Percentiles rank a stretch among this genome's conserved stretches.
Evolutionary conservation across 345 rosid species (phyloP).

Genomic region (Reutealis trisperma): DNA sequence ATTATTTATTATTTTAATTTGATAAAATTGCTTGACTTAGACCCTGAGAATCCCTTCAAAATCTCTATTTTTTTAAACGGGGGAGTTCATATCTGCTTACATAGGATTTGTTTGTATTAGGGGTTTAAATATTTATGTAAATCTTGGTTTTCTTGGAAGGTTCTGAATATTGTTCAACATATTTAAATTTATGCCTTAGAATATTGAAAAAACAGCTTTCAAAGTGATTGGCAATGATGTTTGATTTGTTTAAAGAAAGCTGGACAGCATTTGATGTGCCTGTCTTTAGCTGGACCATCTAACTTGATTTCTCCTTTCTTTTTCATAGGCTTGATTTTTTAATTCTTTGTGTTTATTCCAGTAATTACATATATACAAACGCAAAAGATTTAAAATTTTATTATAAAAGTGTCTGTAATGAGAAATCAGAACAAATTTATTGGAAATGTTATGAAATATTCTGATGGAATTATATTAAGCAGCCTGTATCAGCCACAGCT

Average conservation of each 20-base stretch:
- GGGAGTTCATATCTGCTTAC: neutral
- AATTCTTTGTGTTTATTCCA: neutral
- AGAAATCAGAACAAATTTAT: neutral
- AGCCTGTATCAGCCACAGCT: too few relatives aligned
- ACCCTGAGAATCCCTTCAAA: neutral
- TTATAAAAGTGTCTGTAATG: neutral
- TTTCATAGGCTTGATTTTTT: neutral
- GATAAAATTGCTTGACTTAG: neutral
- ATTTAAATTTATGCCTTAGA: neutral
- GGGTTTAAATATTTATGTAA: neutral
- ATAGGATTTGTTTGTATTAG: neutral
- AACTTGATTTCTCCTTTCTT: neutral
- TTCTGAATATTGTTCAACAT: neutral
- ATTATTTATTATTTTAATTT: neutral
- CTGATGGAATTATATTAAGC: too few relatives aligned
- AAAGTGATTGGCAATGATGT: neutral
- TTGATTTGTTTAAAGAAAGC: neutral
- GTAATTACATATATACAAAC: neutral
- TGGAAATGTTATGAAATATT: too few relatives aligned
- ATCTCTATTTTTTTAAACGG: neutral
- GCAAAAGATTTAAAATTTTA: neutral
- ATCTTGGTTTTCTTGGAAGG: neutral
- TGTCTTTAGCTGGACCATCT: neutral
- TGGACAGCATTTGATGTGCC: neutral
- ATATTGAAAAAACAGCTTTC: constrained; percentile 10